Percentiles rank a stretch among this genome's conserved stretches.
phyloP scores from a whole-genome alignment of 2,329 filamentous ascomycete species.

The Aspergillus sp. region DNA sequence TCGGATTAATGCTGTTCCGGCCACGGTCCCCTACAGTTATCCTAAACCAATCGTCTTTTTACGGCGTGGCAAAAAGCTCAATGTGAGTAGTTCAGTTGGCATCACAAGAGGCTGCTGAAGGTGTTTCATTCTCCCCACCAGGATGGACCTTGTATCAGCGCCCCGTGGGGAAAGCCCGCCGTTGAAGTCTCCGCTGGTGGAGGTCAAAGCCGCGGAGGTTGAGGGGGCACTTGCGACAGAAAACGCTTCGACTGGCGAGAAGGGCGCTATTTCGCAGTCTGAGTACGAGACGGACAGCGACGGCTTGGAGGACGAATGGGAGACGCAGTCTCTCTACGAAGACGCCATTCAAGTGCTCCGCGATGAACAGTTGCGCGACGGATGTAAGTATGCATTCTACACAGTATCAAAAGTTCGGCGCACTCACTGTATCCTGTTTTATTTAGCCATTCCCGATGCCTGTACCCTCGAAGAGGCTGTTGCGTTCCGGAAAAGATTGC shows the following conservation, averaged over 20 bases:
- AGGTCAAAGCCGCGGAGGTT: constrained; percentile 37
- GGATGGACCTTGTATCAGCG: constrained; percentile 46
- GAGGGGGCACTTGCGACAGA: constrained; percentile 30
- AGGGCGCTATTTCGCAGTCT: constrained; percentile 35
- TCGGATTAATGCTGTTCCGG: constrained; percentile 39
- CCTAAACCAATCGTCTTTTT: constrained; percentile 34
- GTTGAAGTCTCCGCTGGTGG: constrained; percentile 41
- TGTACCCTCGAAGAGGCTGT: constrained; percentile 73
- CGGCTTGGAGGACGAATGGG: constrained; percentile 55
- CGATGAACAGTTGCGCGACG: constrained; percentile 54
- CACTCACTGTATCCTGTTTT: background rate
- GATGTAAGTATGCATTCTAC: constrained; percentile 47
- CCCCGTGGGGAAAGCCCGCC: constrained; percentile 37
- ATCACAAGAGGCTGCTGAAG: constrained; percentile 37
- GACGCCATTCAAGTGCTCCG: constrained; percentile 64
- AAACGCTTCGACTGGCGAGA: constrained; percentile 33
- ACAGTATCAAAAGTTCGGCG: background rate
- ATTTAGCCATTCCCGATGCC: constrained; percentile 49
- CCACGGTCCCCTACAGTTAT: constrained; percentile 26
- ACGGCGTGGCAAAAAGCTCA: constrained; percentile 34
- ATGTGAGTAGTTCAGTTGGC: constrained; percentile 35
- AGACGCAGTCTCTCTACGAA: constrained; percentile 67
- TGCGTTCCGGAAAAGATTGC: constrained; percentile 71
- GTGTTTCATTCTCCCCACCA: constrained; percentile 36
- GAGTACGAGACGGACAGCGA: constrained; percentile 43